These are phyloP conservation scores for Glebionis coronaria DNA, from an alignment of 129 eudicot species.

Conservation along the genomic window DNA sequence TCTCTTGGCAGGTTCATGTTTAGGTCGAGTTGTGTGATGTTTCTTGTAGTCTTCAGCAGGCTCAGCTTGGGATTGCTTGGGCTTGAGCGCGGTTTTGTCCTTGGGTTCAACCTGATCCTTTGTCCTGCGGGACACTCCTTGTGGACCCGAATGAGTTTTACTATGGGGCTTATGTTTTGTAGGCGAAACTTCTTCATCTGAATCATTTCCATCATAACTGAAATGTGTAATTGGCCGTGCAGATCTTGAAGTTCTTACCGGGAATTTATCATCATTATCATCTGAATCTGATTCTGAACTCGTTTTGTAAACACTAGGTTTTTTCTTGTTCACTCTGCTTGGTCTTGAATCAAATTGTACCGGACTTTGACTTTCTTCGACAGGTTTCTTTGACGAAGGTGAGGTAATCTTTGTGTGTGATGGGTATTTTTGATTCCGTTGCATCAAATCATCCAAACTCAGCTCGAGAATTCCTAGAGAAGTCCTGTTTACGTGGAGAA, in stretches of 20 bases:
- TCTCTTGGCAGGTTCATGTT: conserved; percentile 16
- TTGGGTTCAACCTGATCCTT: conserved; percentile 31
- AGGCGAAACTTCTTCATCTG: conserved; percentile 38
- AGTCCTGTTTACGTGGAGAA: too few relatives aligned
- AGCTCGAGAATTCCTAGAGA: too few relatives aligned
- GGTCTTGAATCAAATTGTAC: conserved; percentile 9
- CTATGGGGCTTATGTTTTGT: conserved; percentile 25
- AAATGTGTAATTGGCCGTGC: conserved; percentile 43
- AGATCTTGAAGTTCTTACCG: conserved; percentile 24
- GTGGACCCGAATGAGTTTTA: conserved; percentile 29
- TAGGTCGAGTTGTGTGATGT: conserved; percentile 1
- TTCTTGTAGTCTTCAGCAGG: background rate
- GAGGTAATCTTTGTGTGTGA: conserved; percentile 38
- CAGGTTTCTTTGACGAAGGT: conserved; percentile 20
- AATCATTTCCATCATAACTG: conserved; percentile 35
- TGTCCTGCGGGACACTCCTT: conserved; percentile 61
- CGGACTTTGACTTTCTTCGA: conserved; percentile 26
- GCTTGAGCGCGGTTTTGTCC: conserved; percentile 10
- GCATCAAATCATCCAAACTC: too few relatives aligned
- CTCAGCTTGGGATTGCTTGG: conserved; percentile 5
- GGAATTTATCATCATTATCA: conserved; percentile 36
- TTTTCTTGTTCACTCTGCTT: conserved; percentile 24
- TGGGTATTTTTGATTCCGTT: conserved; percentile 20
- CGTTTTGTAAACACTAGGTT: conserved; percentile 14
- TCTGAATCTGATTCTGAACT: conserved; percentile 48